A percentile compares a stretch with the other conserved stretches of the same genome.
Evolutionary conservation across 164 flowering plant genomes (phyloP).

Genomic region (Nymphaea thermarum): DNA sequence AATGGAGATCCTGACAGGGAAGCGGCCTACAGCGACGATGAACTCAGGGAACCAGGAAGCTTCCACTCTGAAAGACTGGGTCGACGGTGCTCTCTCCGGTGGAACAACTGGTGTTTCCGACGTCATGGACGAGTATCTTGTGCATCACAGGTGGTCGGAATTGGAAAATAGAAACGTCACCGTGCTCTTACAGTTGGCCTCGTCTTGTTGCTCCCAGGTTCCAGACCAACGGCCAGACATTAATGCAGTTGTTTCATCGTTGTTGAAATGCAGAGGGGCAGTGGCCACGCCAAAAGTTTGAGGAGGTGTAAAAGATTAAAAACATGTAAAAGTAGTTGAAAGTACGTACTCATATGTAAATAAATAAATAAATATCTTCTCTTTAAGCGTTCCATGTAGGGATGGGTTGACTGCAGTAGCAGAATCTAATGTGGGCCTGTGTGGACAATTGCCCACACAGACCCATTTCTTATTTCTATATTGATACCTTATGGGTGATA

Average conservation of each 20-base stretch:
- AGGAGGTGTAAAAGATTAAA: too few relatives aligned
- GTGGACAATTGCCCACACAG: too few relatives aligned
- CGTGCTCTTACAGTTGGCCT: constrained; percentile 37
- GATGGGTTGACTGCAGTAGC: too few relatives aligned
- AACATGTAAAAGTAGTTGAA: too few relatives aligned
- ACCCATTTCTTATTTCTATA: too few relatives aligned
- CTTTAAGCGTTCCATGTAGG: too few relatives aligned
- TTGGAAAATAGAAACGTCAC: constrained; percentile 20
- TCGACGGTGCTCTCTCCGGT: constrained; percentile 30
- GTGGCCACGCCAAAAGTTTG: too few relatives aligned
- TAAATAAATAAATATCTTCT: too few relatives aligned
- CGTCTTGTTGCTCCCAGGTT: constrained; percentile 34
- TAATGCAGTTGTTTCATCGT: constrained; percentile 38
- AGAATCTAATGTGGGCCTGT: too few relatives aligned
- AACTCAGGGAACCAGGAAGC: constrained; percentile 31
- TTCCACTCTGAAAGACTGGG: constrained; percentile 41
- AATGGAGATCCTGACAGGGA: constrained; percentile 62
- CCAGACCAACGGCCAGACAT: constrained; percentile 61
- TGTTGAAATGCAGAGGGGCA: constrained; percentile 24
- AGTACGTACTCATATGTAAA: too few relatives aligned
- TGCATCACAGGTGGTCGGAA: constrained; percentile 6
- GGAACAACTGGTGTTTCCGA: constrained; percentile 23
- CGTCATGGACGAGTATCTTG: constrained; percentile 40
- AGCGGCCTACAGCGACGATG: constrained; percentile 55
- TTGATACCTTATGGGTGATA: too few relatives aligned